Evolutionary conservation across 805 yeast genomes (phyloP).

Genomic region (Wickerhamiella australiensis): DNA sequence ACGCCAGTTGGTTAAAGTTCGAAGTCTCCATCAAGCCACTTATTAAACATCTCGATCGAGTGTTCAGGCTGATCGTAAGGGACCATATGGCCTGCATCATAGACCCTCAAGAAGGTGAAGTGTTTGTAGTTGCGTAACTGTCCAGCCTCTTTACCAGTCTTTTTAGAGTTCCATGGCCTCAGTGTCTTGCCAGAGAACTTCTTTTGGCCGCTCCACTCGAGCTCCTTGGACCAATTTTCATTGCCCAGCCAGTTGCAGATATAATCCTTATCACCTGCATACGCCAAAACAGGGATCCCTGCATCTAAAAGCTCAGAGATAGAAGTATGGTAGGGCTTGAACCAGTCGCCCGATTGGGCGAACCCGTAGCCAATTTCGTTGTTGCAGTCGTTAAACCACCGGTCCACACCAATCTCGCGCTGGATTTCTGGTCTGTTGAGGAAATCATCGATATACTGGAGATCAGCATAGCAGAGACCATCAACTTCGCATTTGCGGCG

Average conservation of each 20-base stretch:
- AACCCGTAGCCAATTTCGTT: constrained; percentile 66
- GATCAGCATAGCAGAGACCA: constrained; percentile 56
- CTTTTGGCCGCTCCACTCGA: constrained; percentile 51
- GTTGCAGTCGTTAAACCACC: constrained; percentile 61
- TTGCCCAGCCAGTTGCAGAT: constrained; percentile 92
- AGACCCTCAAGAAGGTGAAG: constrained; percentile 70
- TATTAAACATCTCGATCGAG: constrained; percentile 72
- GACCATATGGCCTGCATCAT: constrained; percentile 89
- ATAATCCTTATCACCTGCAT: constrained; percentile 91
- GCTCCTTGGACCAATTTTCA: constrained; percentile 62
- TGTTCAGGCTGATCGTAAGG: constrained; percentile 82
- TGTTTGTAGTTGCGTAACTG: constrained; percentile 47
- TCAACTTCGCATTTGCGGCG: constrained; percentile 35
- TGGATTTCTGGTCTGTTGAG: constrained; percentile 63
- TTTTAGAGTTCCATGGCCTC: constrained; percentile 21
- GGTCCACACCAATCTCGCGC: constrained; percentile 63
- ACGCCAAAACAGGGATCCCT: constrained; percentile 67
- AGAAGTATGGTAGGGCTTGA: constrained; percentile 47
- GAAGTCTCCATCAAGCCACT: constrained; percentile 71
- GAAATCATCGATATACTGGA: constrained; percentile 60
- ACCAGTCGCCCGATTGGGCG: constrained; percentile 53
- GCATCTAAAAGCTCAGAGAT: constrained; percentile 51
- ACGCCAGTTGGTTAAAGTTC: too few relatives aligned
- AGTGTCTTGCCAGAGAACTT: constrained; percentile 33
- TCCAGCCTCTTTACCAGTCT: constrained; percentile 43